Evolutionary conservation across 2,329 filamentous ascomycete species (phyloP).

Genomic region (Epichloe gansuensis): DNA sequence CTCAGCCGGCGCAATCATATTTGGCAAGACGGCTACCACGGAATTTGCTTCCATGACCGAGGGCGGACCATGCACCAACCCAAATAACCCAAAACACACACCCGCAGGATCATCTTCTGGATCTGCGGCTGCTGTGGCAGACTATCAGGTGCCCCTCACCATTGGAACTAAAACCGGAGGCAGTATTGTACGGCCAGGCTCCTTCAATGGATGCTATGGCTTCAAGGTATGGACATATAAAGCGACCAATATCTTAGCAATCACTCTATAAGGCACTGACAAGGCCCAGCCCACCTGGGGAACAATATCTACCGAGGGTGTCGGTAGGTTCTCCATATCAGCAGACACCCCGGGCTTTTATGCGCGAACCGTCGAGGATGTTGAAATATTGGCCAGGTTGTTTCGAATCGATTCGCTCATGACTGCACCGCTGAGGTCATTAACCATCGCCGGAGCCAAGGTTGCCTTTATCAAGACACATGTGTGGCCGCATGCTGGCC

Average conservation of each 20-base stretch:
- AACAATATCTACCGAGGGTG: constrained; percentile 47
- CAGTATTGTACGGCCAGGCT: constrained; percentile 48
- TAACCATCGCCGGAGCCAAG: constrained; percentile 32
- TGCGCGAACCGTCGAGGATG: constrained; percentile 42
- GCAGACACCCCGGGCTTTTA: constrained; percentile 52
- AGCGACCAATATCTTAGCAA: background rate
- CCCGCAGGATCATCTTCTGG: constrained; percentile 57
- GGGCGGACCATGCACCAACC: constrained; percentile 47
- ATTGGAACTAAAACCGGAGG: constrained; percentile 56
- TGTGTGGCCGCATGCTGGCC: constrained; percentile 35
- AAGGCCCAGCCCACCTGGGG: constrained; percentile 43
- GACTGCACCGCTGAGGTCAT: constrained; percentile 10
- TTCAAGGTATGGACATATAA: constrained; percentile 30
- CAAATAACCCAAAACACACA: constrained; percentile 51
- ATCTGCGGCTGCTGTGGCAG: constrained; percentile 52
- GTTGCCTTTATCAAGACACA: constrained; percentile 43
- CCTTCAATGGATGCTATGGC: constrained; percentile 51
- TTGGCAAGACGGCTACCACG: constrained; percentile 42
- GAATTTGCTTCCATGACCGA: constrained; percentile 47
- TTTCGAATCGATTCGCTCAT: constrained; percentile 41
- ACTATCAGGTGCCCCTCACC: constrained; percentile 46
- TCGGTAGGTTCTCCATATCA: constrained; percentile 43
- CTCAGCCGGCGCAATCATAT: constrained; percentile 40
- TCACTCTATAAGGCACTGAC: background rate
- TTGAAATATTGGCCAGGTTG: constrained; percentile 40